Evolutionary conservation across 2,329 filamentous ascomycete species (phyloP).

Genomic region (Fusarium beomiforme): DNA sequence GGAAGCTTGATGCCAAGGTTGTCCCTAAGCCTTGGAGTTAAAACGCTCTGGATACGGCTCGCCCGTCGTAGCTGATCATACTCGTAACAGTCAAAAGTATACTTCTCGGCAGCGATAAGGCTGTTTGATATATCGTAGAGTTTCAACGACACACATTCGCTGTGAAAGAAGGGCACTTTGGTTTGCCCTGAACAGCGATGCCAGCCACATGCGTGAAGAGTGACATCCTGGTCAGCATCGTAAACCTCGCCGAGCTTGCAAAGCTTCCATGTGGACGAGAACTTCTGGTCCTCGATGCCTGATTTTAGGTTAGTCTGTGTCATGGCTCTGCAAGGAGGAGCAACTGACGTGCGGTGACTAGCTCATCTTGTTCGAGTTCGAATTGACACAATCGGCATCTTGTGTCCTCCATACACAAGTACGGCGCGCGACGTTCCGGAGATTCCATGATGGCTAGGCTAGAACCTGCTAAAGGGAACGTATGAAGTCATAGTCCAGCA

Average conservation of each 20-base stretch:
- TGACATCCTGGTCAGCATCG: slow-evolving; percentile 5
- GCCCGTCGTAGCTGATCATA: background rate
- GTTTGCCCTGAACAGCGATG: background rate
- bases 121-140: slow-evolving; percentile 10
- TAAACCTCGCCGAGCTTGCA: background rate
- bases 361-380: slow-evolving; percentile 5
- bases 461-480: too few relatives aligned
- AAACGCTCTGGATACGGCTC: background rate
- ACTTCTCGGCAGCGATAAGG: slow-evolving; percentile 9
- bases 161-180: slow-evolving; percentile 11
- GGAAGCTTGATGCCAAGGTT: slow-evolving; percentile 8
- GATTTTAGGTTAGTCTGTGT: slow-evolving; percentile 1
- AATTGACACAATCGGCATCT: slow-evolving; percentile 25
- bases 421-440: slow-evolving; percentile 4
- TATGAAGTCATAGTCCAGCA: too few relatives aligned
- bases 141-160: slow-evolving; percentile 10
- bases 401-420: slow-evolving; percentile 19
- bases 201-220: slow-evolving; percentile 8
- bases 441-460: background rate
- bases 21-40: slow-evolving; percentile 4
- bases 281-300: slow-evolving; percentile 10
- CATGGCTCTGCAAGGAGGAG: background rate
- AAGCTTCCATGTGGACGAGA: slow-evolving; percentile 10
- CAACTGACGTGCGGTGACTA: slow-evolving; percentile 20
- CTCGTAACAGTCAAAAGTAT: slow-evolving; percentile 5